Base-by-base conservation (phyloP, 345 rosid genomes). In the Eutrema japonicum region DNA sequence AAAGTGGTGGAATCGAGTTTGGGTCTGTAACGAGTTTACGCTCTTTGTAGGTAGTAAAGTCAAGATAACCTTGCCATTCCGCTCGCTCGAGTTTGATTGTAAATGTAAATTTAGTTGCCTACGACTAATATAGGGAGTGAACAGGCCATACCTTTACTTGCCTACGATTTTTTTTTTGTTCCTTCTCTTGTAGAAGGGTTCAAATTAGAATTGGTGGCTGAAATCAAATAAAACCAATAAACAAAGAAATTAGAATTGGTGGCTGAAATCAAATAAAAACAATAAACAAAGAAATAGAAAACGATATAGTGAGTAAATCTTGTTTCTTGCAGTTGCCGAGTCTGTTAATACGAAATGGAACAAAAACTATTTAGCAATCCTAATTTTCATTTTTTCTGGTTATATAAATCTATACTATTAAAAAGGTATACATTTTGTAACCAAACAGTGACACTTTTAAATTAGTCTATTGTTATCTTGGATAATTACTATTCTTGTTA, bases 261-360 rank as follows among this genome's bases (percentile, higher is more conserved):
- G 30, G 38, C 59, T 12, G 1, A 35, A 57, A 57, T 57, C n/a
- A 57, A 57, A 36, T 57, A 13, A 37, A 55, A 14, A 35, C 12
- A 56, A n/a, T 14, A 35, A 14, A 14, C 62, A 26, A 57, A 37
- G n/a, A 37, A 37, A 37, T 10, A 37, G 32, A 18, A 18, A 37
- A 38, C 32, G 32, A 16, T 10, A 10, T 9, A 58, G 32, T n/a
- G 64, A 58, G 46, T 58, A 38, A 37, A 57, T 8, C 10, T 18
- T 56, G 62, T 35, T 56, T 56, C 43, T 14, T 56, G 62, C 43
- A 35, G 43, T 35, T 56, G 61, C 11, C 10, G 49, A 35, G 61
- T 56, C 42, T 35, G 35, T 14, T 14, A 13, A 41, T 14, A 29
- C 12, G 18, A 58, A 18, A 18, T 8, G 11, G 8, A 48, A 49